Evolutionary conservation across 192 early-diverging fungal species (phyloP).

Genomic region (Dissophora globulifera): DNA sequence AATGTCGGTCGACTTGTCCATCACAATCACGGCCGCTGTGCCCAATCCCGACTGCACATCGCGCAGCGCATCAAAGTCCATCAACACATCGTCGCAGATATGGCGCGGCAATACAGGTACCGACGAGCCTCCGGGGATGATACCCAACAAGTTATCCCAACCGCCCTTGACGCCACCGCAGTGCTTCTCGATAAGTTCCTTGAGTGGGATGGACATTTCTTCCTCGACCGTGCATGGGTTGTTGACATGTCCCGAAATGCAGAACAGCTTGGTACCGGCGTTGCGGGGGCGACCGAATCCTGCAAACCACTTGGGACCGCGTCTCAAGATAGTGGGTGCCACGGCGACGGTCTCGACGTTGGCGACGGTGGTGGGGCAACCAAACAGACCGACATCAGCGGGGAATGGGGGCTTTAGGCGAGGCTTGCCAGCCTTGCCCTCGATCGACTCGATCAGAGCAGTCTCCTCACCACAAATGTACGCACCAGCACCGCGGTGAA

Average conservation of each 20-base stretch:
- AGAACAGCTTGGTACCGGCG: conserved; percentile 97
- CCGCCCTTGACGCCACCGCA: conserved; percentile 97
- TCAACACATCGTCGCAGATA: conserved; percentile 91
- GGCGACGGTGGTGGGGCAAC: conserved; percentile 98
- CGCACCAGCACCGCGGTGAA: conserved; percentile 97
- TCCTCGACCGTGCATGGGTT: conserved; percentile 98
- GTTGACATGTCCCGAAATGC: conserved; percentile 98
- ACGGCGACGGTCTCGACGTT: conserved; percentile 99
- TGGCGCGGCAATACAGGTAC: conserved; percentile 80
- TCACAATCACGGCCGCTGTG: conserved; percentile 26
- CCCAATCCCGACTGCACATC: conserved; percentile 88
- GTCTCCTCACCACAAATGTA: conserved; percentile 99
- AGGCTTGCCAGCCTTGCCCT: conserved; percentile 99
- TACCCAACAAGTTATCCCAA: conserved; percentile 98
- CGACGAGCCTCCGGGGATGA: conserved; percentile 97
- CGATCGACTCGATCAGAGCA: conserved; percentile 86
- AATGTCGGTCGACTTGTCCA: conserved; percentile 80
- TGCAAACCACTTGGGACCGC: conserved; percentile 95
- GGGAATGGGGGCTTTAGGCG: conserved; percentile 99
- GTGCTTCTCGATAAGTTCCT: conserved; percentile 93
- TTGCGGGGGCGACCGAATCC: conserved; percentile 92
- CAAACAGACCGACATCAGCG: conserved; percentile 97
- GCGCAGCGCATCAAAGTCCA: conserved; percentile 98
- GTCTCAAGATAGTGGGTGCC: conserved; percentile 87
- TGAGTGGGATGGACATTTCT: conserved; percentile 97